phyloP scores from a whole-genome alignment of 345 rosid genomes.

The Rhodamnia rubescens region DNA sequence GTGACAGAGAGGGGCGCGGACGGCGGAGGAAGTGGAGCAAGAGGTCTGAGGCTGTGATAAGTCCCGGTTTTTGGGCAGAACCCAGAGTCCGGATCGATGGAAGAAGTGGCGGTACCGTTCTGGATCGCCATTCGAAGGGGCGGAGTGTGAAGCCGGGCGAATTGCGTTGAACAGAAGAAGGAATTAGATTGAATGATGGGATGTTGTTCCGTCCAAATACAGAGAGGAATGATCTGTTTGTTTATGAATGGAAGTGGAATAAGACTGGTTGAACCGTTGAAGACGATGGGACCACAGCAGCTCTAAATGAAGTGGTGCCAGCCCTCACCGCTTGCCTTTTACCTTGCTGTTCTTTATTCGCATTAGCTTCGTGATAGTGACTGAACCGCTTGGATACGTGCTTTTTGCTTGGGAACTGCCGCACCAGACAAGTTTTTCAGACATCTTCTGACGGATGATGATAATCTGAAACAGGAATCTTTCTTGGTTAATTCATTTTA shows the following conservation, averaged over 20 bases:
- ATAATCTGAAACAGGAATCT: not conserved
- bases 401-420: not conserved
- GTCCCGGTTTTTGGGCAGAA: conserved; percentile 26
- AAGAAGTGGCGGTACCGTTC: not conserved
- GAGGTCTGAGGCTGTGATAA: conserved; percentile 33
- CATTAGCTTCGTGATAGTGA: not conserved
- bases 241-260: not conserved
- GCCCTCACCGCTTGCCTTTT: not conserved
- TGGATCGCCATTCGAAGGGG: not conserved
- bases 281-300: not conserved
- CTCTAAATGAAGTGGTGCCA: not conserved
- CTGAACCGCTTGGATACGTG: not conserved
- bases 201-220: not conserved
- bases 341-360: too few species aligned
- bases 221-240: not conserved
- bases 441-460: not conserved
- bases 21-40: conserved; percentile 16
- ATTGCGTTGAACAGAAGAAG: not conserved
- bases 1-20: conserved; percentile 20
- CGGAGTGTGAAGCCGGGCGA: not conserved
- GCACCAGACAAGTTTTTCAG: not conserved
- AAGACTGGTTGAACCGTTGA: not conserved
- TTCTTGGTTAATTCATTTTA: not conserved
- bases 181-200: not conserved
- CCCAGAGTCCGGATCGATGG: conserved; percentile 16